Conservation (phyloP, 2,329 filamentous ascomycete genomes). For the Aureobasidium musti region DNA sequence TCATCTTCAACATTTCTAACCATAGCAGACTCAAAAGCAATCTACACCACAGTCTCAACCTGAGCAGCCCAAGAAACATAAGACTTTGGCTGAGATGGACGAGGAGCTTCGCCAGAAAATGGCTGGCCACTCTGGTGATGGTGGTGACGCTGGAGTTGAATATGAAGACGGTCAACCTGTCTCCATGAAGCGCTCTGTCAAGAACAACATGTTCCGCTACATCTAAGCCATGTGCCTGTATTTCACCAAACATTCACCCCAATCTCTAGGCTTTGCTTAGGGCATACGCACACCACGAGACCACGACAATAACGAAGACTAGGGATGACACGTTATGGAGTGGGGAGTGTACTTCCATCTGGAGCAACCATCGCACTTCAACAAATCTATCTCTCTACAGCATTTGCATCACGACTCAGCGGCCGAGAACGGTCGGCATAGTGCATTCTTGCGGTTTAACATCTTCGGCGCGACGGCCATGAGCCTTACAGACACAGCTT, state of each 20-base stretch:
- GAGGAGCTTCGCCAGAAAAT: slow-evolving; percentile 66
- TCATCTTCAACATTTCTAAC: background rate
- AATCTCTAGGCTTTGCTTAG: background rate
- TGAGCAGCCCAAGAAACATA: slow-evolving; percentile 40
- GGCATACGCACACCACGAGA: background rate
- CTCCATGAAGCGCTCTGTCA: slow-evolving; percentile 71
- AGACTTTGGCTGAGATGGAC: slow-evolving; percentile 65
- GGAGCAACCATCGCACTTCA: background rate
- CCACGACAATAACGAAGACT: background rate
- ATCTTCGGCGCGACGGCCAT: no score
- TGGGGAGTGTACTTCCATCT: background rate
- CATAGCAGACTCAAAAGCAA: background rate
- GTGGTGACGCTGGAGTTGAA: slow-evolving; percentile 68
- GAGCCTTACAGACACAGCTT: no score
- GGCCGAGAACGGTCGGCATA: background rate
- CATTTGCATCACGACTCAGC: background rate
- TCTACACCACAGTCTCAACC: background rate
- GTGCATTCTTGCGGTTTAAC: no score
- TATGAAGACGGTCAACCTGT: slow-evolving; percentile 73
- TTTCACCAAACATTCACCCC: background rate
- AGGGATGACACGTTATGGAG: background rate
- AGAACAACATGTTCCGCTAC: slow-evolving; percentile 75
- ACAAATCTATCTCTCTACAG: background rate
- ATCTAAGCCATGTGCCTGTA: slow-evolving; percentile 53
- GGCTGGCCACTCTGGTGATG: slow-evolving; percentile 65